These are phyloP conservation scores for Euphorbia peplus DNA, from an alignment of 345 rosid genomes.

Conservation along the genomic window DNA sequence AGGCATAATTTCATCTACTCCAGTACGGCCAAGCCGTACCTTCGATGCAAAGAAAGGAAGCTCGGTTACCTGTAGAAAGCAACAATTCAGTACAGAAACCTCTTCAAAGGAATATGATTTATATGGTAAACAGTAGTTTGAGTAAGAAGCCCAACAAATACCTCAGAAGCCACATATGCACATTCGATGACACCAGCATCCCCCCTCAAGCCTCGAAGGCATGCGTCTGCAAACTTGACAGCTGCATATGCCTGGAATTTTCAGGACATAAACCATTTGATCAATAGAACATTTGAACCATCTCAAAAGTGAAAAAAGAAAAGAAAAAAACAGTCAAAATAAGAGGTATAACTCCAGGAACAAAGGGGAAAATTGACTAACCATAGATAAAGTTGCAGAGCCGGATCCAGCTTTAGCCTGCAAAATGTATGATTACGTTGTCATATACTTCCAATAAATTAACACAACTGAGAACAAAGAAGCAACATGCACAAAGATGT, in stretches of 20 bases:
- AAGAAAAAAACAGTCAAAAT: not conserved
- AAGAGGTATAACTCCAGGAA: not conserved
- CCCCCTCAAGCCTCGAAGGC: conserved; percentile 81
- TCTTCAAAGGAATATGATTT: not conserved
- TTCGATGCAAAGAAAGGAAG: conserved; percentile 94
- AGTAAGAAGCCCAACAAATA: conserved; percentile 12
- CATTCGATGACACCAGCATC: conserved; percentile 68
- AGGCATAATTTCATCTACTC: conserved; percentile 70
- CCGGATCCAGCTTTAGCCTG: conserved; percentile 99
- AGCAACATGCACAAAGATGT: not conserved
- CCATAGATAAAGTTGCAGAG: conserved; percentile 97
- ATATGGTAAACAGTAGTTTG: not conserved
- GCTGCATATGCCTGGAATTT: conserved; percentile 89
- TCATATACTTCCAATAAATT: not conserved
- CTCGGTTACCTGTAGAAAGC: conserved; percentile 67
- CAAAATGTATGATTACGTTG: conserved; percentile 16
- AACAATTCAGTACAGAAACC: not conserved
- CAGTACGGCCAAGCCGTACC: conserved; percentile 72
- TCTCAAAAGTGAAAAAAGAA: too few species aligned
- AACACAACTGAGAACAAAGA: not conserved
- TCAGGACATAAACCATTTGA: not conserved
- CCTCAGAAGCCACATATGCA: conserved; percentile 83
- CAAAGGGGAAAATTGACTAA: conserved; percentile 22
- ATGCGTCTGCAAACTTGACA: conserved; percentile 94
- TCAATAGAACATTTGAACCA: not conserved